Percentiles rank a stretch among this genome's conserved stretches.
These are phyloP conservation scores for Rubus parviflorus DNA, from an alignment of 306 rosid species.

Conservation along the genomic window DNA sequence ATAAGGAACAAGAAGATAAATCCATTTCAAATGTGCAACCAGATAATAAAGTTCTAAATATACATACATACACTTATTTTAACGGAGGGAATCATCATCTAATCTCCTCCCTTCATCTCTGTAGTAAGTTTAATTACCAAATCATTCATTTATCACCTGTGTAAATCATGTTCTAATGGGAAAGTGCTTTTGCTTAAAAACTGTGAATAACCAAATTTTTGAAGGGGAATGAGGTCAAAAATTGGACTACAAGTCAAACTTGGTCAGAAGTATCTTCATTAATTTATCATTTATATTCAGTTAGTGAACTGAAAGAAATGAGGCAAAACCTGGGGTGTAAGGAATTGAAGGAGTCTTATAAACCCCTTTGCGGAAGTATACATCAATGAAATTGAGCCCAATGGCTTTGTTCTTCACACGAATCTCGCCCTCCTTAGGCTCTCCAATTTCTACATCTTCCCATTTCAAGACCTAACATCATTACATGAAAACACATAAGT, in stretches of 20 bases:
- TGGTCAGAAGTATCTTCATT: not conserved
- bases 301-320: not conserved
- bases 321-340: constrained; percentile 55
- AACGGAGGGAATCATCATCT: not conserved
- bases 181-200: not conserved
- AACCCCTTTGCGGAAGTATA: constrained; percentile 79
- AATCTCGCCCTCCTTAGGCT: constrained; percentile 71
- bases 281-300: not conserved
- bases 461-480: constrained; percentile 66
- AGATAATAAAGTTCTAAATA: not conserved
- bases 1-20: not conserved
- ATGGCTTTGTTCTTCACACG: constrained; percentile 77
- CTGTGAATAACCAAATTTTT: not conserved
- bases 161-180: not conserved
- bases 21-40: not conserved
- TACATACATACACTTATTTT: not conserved
- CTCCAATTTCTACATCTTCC: constrained; percentile 87
- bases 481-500: not conserved
- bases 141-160: not conserved
- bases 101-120: not conserved
- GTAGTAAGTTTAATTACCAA: not conserved
- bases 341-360: constrained; percentile 60
- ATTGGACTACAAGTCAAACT: not conserved
- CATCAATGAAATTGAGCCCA: constrained; percentile 76
- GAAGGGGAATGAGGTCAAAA: not conserved